Evolutionary conservation across 306 rosid genomes (phyloP).

Genomic region (Fragaria nilgerrensis): DNA sequence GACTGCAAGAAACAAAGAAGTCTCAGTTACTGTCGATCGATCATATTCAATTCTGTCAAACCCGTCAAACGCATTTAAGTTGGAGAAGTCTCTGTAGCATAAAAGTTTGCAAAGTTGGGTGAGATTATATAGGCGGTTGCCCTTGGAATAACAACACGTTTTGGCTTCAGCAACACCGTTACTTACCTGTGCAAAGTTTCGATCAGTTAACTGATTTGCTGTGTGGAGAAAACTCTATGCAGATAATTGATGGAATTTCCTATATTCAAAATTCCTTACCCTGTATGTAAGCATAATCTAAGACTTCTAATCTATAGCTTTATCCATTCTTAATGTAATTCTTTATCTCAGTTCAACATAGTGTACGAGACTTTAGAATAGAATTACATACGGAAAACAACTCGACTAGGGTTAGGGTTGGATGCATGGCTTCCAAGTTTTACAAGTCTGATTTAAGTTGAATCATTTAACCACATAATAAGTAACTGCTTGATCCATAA

Average conservation of each 20-base stretch:
- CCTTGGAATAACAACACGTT: background rate
- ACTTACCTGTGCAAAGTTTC: background rate
- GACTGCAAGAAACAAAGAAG: background rate
- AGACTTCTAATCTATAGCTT: background rate
- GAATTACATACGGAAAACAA: background rate
- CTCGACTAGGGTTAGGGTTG: background rate
- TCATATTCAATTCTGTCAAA: background rate
- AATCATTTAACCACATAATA: background rate
- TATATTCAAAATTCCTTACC: background rate
- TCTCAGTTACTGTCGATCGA: background rate
- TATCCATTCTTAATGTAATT: background rate
- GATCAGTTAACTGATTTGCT: background rate
- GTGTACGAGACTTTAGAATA: background rate
- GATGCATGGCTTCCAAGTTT: background rate
- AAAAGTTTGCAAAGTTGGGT: background rate
- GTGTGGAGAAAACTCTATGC: background rate
- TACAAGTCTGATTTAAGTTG: background rate
- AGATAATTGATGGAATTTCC: background rate
- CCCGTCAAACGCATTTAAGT: conserved; percentile 9
- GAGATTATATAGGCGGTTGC: background rate
- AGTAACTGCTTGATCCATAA: background rate
- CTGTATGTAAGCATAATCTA: background rate
- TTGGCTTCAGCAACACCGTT: conserved; percentile 1
- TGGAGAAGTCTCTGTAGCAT: background rate
- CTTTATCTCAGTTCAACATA: background rate